Percentiles rank a stretch among this genome's conserved stretches.
These are phyloP conservation scores for Ogataea siamensis DNA, from an alignment of 805 yeast genomes.

Conservation along the genomic window DNA sequence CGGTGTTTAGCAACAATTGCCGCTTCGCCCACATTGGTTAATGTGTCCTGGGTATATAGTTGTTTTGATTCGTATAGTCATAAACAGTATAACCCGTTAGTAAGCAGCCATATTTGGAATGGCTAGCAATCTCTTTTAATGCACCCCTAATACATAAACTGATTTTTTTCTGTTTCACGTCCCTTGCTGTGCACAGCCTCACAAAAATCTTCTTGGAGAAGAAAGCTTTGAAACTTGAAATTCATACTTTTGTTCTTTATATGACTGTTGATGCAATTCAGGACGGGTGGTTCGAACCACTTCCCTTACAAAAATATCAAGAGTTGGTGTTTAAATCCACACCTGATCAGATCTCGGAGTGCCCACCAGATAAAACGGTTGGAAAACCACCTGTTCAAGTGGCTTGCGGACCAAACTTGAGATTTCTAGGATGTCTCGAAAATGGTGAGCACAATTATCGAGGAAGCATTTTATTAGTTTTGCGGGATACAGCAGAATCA, in stretches of 20 bases:
- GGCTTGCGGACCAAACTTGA: conserved; percentile 74
- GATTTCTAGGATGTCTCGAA: conserved; percentile 64
- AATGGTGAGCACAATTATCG: conserved; percentile 50
- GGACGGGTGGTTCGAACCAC: conserved; percentile 29
- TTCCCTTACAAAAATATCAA: conserved; percentile 29
- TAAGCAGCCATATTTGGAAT: not conserved
- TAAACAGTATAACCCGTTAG: no score
- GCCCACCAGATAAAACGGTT: conserved; percentile 26
- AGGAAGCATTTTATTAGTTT: conserved; percentile 67
- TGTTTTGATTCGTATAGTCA: no score
- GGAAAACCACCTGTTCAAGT: conserved; percentile 40
- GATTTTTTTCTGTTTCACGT: conserved; percentile 7
- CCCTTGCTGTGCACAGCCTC: conserved; percentile 9
- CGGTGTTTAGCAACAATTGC: no score
- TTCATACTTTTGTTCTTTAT: conserved; percentile 4
- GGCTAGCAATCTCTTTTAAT: not conserved
- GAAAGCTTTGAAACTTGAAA: conserved; percentile 7
- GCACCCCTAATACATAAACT: conserved; percentile 2
- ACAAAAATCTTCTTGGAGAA: conserved; percentile 1
- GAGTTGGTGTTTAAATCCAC: conserved; percentile 18
- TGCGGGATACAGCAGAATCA: conserved; percentile 38
- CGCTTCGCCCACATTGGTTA: no score
- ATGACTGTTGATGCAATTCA: conserved; percentile 17
- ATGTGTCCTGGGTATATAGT: no score
- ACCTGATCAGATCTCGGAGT: conserved; percentile 21